These are phyloP conservation scores for Plasmodium knowlesi DNA, from an alignment of 169 alveolate species.

Conservation along the genomic window DNA sequence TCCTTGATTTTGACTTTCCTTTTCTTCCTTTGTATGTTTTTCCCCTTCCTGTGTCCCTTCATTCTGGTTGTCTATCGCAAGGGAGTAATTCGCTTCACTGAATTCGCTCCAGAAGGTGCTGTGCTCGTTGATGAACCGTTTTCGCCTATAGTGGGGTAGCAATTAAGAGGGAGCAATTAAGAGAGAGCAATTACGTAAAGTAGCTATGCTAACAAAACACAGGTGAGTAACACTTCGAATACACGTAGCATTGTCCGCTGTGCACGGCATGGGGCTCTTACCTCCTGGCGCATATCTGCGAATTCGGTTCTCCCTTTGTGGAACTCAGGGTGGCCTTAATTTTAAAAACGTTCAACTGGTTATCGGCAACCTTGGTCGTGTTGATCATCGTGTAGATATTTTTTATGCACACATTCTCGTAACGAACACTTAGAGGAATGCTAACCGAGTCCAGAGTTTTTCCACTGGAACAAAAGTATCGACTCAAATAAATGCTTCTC, in stretches of 20 bases:
- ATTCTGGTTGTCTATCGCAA: background rate
- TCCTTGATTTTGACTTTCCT: background rate
- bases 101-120: slow-evolving; percentile 71
- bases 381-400: slow-evolving; percentile 45
- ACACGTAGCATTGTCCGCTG: background rate
- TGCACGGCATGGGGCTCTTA: too few species aligned
- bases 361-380: background rate
- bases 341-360: slow-evolving; percentile 18
- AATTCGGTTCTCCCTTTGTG: background rate
- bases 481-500: background rate
- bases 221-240: background rate
- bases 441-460: slow-evolving; percentile 20
- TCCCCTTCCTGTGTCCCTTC: background rate
- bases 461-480: slow-evolving; percentile 1
- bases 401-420: slow-evolving; percentile 54
- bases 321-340: background rate
- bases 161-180: background rate
- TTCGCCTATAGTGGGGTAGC: slow-evolving; percentile 2
- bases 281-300: slow-evolving; percentile 5
- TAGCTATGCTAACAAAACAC: background rate
- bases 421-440: slow-evolving; percentile 25
- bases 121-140: slow-evolving; percentile 63
- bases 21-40: background rate
- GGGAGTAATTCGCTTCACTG: slow-evolving; percentile 30
- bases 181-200: background rate